phyloP scores from a whole-genome alignment of 1,139 yeast species.

The Magnusiomyces tetraspermus region DNA sequence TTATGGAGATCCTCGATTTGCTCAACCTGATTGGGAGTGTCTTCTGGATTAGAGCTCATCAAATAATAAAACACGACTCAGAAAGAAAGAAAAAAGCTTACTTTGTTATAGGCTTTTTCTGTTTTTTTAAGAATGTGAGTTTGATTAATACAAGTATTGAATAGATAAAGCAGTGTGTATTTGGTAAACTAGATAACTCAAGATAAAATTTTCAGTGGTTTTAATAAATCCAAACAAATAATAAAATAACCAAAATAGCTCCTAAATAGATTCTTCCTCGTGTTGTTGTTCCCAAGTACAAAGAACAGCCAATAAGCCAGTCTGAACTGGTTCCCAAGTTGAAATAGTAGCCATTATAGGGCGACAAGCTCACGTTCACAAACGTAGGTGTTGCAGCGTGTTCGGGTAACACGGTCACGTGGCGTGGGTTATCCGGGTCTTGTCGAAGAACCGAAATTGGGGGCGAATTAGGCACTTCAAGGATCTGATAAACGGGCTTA shows the following conservation, averaged over 20 bases:
- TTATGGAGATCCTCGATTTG: too few relatives aligned
- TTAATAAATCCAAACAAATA: not conserved
- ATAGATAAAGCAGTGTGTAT: too few relatives aligned
- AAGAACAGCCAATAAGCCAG: slow-evolving; percentile 21
- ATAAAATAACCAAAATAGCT: not conserved
- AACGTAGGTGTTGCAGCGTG: slow-evolving; percentile 2
- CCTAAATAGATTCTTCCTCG: slow-evolving; percentile 15
- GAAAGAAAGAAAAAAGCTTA: not conserved
- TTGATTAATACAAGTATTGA: too few relatives aligned
- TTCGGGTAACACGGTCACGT: slow-evolving; percentile 14
- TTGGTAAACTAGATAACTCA: too few relatives aligned
- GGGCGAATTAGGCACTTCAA: slow-evolving; percentile 42
- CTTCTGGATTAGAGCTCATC: too few relatives aligned
- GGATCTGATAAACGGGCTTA: slow-evolving; percentile 39
- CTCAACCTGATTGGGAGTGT: too few relatives aligned
- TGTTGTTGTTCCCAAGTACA: slow-evolving; percentile 17
- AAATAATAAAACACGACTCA: too few relatives aligned
- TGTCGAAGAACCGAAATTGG: slow-evolving; percentile 21
- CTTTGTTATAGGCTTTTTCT: too few relatives aligned
- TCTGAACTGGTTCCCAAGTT: slow-evolving; percentile 18
- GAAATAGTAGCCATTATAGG: slow-evolving; percentile 8
- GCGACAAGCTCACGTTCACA: slow-evolving; percentile 14
- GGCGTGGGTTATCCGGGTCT: slow-evolving; percentile 5
- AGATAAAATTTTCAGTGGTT: too few relatives aligned
- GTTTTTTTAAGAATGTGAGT: too few relatives aligned